Evolutionary conservation across 306 rosid genomes (phyloP).

Genomic region (Datisca glomerata): DNA sequence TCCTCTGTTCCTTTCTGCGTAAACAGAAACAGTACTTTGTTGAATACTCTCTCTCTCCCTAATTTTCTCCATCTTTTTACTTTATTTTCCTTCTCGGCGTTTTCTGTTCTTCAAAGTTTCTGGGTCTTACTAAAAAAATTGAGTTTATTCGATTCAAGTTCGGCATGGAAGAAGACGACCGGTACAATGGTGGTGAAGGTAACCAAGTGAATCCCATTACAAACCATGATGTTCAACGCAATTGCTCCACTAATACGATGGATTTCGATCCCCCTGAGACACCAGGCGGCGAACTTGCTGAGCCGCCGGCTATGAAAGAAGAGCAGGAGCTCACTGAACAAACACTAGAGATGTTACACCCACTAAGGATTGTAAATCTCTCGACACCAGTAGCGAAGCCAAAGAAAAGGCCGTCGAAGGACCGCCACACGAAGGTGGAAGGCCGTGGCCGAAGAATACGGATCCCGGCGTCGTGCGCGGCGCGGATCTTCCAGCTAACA

Average conservation of each 20-base stretch:
- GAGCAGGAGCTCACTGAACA: conserved; percentile 30
- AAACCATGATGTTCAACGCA: background rate
- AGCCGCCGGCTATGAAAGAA: conserved; percentile 30
- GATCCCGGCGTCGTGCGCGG: conserved; percentile 79
- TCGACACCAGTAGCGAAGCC: conserved; percentile 8
- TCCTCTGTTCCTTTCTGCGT: conserved; percentile 4
- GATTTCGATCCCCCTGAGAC: conserved; percentile 13
- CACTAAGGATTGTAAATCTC: conserved; percentile 18
- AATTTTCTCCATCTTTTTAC: no score
- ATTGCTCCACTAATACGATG: conserved; percentile 1
- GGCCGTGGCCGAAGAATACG: conserved; percentile 79
- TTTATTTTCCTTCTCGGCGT: background rate
- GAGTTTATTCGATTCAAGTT: background rate
- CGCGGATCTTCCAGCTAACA: conserved; percentile 73
- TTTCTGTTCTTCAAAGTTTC: conserved; percentile 1
- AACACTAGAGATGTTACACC: conserved; percentile 16
- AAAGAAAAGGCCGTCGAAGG: conserved; percentile 39
- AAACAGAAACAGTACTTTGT: no score
- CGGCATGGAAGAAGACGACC: conserved; percentile 1
- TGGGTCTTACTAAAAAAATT: conserved; percentile 5
- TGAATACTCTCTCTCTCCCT: no score
- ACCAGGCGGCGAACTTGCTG: conserved; percentile 11
- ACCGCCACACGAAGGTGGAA: no score
- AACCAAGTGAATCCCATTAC: background rate
- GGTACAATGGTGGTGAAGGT: background rate